phyloP scores from a whole-genome alignment of 108 stramenopile species.

The Parietichytrium sp. region DNA sequence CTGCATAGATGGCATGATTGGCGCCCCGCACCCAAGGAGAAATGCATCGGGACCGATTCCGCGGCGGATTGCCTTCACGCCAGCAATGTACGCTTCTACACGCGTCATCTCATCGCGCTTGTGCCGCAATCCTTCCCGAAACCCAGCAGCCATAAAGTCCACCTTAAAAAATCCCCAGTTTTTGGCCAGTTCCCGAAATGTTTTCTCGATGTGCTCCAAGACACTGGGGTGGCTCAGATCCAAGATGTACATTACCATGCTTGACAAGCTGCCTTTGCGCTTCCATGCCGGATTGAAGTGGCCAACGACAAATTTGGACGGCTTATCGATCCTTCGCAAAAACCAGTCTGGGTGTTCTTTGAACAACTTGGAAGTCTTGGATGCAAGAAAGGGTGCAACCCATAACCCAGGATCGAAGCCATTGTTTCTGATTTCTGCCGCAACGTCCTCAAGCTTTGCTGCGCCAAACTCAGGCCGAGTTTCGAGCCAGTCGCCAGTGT shows the following conservation, averaged over 20 bases:
- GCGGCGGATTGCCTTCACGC: neutral
- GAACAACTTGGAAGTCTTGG: neutral
- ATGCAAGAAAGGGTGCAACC: neutral
- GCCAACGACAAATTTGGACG: neutral
- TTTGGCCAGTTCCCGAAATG: neutral
- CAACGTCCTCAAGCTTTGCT: neutral
- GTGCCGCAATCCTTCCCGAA: neutral
- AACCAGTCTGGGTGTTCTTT: neutral
- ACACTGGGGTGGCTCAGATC: neutral
- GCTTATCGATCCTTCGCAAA: neutral
- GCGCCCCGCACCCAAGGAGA: neutral
- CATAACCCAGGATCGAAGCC: neutral
- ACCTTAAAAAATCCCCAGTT: neutral
- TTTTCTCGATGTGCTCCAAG: neutral
- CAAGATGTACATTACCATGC: neutral
- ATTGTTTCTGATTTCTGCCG: neutral
- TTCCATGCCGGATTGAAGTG: slow-evolving; percentile 11
- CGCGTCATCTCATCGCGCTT: neutral
- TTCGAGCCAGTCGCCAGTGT: neutral
- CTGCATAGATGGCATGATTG: neutral
- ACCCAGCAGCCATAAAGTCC: neutral
- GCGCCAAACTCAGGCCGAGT: neutral
- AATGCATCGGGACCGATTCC: neutral
- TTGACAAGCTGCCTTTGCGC: neutral
- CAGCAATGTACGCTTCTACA: neutral